Evolutionary conservation across 371 early-diverging fungal genomes (phyloP).

Genomic region (Batkoa obscura): DNA sequence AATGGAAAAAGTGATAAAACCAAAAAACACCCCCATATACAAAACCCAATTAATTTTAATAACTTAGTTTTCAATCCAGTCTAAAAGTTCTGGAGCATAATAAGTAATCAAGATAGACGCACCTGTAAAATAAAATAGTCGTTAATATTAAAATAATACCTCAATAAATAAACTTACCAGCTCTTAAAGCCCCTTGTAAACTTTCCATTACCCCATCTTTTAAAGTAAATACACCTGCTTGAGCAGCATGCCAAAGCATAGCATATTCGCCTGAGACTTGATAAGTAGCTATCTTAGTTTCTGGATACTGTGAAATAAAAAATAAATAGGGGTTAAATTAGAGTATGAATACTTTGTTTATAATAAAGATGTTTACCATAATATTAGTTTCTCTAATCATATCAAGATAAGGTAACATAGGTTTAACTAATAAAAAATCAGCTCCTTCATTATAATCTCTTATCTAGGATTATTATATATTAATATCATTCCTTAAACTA

Average conservation of each 20-base stretch:
- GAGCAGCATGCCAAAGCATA: slow-evolving; percentile 77
- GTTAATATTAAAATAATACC: not conserved
- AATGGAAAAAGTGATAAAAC: no score
- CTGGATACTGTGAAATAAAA: slow-evolving; percentile 12
- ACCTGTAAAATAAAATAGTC: slow-evolving; percentile 18
- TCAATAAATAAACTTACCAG: slow-evolving; percentile 29
- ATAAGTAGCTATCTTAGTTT: slow-evolving; percentile 66
- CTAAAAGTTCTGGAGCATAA: slow-evolving; percentile 78
- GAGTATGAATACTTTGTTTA: not conserved
- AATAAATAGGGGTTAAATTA: not conserved
- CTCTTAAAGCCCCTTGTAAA: slow-evolving; percentile 63
- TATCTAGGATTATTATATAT: slow-evolving; percentile 8
- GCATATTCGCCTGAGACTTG: slow-evolving; percentile 93
- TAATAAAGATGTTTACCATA: slow-evolving; percentile 18
- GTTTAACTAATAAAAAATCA: slow-evolving; percentile 93
- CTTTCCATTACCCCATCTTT: slow-evolving; percentile 68
- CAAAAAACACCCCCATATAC: no score
- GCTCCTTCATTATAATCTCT: slow-evolving; percentile 90
- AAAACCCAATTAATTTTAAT: no score
- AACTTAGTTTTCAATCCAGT: slow-evolving; percentile 45
- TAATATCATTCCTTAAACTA: not conserved
- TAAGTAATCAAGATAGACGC: slow-evolving; percentile 84
- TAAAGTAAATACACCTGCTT: slow-evolving; percentile 71
- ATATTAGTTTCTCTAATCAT: slow-evolving; percentile 80
- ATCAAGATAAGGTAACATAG: slow-evolving; percentile 87